Percentiles rank a stretch among this genome's conserved stretches.
Evolutionary conservation across 345 rosid genomes (phyloP).

Genomic region (Bruguiera sexangula): DNA sequence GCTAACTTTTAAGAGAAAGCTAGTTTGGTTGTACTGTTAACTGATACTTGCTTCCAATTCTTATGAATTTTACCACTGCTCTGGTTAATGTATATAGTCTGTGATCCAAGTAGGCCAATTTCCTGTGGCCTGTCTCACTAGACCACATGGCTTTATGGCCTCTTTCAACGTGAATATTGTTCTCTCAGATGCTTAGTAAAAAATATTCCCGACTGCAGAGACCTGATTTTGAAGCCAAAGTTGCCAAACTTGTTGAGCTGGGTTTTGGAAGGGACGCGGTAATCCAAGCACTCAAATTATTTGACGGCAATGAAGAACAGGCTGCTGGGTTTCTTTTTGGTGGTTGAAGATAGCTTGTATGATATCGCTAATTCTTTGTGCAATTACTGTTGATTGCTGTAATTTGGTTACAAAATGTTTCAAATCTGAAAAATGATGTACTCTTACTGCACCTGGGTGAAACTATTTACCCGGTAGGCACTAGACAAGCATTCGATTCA

Average conservation of each 20-base stretch:
- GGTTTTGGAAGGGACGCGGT: slow-evolving; percentile 84
- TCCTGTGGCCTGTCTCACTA: too few species aligned
- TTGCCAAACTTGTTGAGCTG: slow-evolving; percentile 82
- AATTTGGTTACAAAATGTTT: not conserved
- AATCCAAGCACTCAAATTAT: slow-evolving; percentile 78
- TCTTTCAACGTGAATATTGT: not conserved
- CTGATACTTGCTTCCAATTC: too few species aligned
- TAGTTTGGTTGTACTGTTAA: too few species aligned
- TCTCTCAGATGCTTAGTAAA: not conserved
- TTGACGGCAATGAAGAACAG: slow-evolving; percentile 86
- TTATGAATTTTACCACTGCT: too few species aligned
- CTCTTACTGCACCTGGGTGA: not conserved
- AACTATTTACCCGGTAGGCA: too few species aligned
- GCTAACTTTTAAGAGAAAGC: too few species aligned
- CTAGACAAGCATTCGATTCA: too few species aligned
- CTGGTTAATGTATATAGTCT: too few species aligned
- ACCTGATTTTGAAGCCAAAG: slow-evolving; percentile 83
- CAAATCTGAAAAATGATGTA: not conserved
- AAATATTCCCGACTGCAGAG: slow-evolving; percentile 38
- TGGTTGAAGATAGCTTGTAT: slow-evolving; percentile 36
- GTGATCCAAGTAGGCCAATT: too few species aligned
- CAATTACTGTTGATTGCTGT: not conserved
- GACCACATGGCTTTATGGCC: not conserved
- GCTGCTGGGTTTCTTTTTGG: slow-evolving; percentile 96
- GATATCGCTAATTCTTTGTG: not conserved